A percentile compares a stretch with the other conserved stretches of the same genome.
phyloP scores from a whole-genome alignment of 73 alveolate genomes.

The Breviolum minutum region DNA sequence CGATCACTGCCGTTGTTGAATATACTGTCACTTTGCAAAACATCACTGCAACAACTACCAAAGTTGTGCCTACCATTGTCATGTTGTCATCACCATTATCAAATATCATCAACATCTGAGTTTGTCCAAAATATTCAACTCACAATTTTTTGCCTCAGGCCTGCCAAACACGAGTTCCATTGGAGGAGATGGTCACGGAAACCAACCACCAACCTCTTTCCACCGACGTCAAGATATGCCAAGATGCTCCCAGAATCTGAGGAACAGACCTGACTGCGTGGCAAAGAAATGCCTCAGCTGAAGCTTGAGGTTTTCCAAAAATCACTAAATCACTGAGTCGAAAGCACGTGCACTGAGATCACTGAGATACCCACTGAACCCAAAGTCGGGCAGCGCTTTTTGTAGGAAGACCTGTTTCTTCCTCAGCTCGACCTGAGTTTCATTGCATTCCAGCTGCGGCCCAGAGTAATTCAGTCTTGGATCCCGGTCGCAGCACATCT shows the following conservation, averaged over 20 bases:
- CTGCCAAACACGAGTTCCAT: slow-evolving; percentile 41
- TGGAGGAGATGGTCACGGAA: slow-evolving; percentile 14
- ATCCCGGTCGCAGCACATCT: slow-evolving; percentile 32
- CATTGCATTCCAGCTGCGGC: background rate
- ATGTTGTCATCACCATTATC: no score
- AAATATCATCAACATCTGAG: no score
- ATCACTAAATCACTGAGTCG: no score
- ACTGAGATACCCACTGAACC: slow-evolving; percentile 41
- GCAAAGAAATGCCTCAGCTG: slow-evolving; percentile 7
- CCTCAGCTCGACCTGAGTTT: slow-evolving; percentile 14
- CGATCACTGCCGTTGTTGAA: no score
- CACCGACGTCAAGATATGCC: background rate
- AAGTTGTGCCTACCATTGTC: no score
- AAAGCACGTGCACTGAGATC: background rate
- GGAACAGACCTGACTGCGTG: slow-evolving; percentile 14
- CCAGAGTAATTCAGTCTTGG: background rate
- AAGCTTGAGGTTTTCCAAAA: background rate
- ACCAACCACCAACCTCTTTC: slow-evolving; percentile 29
- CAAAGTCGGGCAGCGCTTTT: slow-evolving; percentile 11
- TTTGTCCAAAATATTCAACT: no score
- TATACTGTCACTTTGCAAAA: no score
- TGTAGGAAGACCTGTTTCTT: slow-evolving; percentile 31
- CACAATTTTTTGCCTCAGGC: background rate
- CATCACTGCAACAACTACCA: no score
- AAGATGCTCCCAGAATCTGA: background rate